A percentile compares a stretch with the other conserved stretches of the same genome.
Evolutionary conservation across 345 rosid species (phyloP).

Genomic region (Salix viminalis): DNA sequence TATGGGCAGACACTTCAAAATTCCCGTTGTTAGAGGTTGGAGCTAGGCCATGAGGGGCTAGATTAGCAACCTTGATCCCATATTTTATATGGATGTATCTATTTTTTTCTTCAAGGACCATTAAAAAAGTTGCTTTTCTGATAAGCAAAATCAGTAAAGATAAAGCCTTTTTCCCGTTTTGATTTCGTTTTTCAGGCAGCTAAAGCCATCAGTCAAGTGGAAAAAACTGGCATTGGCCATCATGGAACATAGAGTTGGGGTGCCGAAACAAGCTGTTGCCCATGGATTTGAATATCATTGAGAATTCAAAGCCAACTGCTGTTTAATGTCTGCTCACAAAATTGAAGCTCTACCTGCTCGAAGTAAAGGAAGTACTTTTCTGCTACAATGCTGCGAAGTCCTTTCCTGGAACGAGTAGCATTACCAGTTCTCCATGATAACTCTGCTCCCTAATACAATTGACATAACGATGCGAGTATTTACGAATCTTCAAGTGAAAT

Average conservation of each 20-base stretch:
- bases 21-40: background rate
- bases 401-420: background rate
- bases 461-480: background rate
- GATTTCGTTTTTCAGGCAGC: slow-evolving; percentile 13
- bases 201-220: slow-evolving; percentile 23
- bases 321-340: background rate
- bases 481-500: background rate
- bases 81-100: background rate
- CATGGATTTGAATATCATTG: background rate
- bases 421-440: background rate
- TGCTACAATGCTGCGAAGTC: background rate
- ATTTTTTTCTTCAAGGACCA: background rate
- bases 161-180: background rate
- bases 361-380: background rate
- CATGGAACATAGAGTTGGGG: background rate
- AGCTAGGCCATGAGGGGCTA: background rate
- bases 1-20: background rate
- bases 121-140: background rate
- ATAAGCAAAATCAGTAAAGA: background rate
- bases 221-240: background rate
- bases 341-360: background rate
- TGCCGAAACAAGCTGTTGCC: background rate
- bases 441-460: background rate
- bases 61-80: background rate
- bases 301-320: background rate